These are phyloP conservation scores for Alternaria panax DNA, from an alignment of 2,329 filamentous ascomycete genomes.

Conservation along the genomic window DNA sequence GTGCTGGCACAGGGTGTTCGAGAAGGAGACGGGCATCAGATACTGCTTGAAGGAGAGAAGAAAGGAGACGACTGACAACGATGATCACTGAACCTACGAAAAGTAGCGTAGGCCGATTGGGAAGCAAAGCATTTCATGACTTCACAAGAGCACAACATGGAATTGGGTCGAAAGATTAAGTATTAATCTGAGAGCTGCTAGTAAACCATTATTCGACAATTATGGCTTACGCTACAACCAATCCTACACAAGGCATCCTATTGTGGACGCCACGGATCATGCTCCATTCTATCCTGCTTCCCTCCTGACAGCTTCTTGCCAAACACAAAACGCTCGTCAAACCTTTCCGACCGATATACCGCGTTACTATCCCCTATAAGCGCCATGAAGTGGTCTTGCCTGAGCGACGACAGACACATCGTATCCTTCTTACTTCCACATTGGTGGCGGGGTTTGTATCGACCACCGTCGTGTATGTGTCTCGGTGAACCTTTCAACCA, in stretches of 20 bases:
- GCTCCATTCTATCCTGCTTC: background rate
- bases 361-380: background rate
- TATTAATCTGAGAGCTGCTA: background rate
- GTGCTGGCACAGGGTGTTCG: constrained; percentile 63
- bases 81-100: accelerated
- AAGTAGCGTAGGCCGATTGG: no score
- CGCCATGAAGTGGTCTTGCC: background rate
- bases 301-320: accelerated
- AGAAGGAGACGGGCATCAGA: constrained; percentile 71
- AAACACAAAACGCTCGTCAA: background rate
- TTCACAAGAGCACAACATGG: background rate
- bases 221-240: background rate
- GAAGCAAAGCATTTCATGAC: background rate
- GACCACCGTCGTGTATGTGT: background rate
- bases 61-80: background rate
- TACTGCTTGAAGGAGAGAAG: constrained; percentile 62
- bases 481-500: no score
- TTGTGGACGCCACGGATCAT: background rate
- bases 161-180: background rate
- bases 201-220: background rate
- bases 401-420: background rate
- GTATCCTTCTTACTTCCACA: background rate
- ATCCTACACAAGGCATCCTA: background rate
- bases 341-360: background rate
- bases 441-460: accelerated